Evolutionary conservation across 768 basidiomycete genomes (phyloP), one percentile per base, ranked within the genome.

Genomic region (Pisolithus sp.): DNA sequence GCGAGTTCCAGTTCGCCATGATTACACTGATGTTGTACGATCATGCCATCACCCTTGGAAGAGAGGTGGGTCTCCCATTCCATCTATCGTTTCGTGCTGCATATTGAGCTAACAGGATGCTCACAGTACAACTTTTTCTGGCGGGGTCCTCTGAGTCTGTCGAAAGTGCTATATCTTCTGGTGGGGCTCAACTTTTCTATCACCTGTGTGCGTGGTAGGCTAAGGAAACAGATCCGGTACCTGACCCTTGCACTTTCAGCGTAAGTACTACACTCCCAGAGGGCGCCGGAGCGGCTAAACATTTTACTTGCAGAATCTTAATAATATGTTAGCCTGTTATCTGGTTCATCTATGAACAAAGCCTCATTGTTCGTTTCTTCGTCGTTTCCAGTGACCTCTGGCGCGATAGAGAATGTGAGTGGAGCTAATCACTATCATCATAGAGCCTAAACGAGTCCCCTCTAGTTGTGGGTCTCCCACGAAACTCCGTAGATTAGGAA

Each of bases 101-200:
- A 30, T 7, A 45, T 15, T 21, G 15, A 9, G 31, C 15, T 24
- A 21, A 44, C 9, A 43, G 24, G n/a, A 42, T 49, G 21, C 4
- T 20, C 21, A n/a, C 37, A 56, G 55, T 48, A 50, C 28, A 21
- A 21, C 24, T 21, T 49, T 26, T 56, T 56, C 30, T 56, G 55
- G 55, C 42, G 26, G 10, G 34, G 44, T n/a, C 20, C 13, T 26
- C 34, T 37, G 34, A 46, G 47, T 46, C 12, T 45, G 20, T 54
- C 55, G 5, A 55, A 45, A 28, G 46, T 54, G 17, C 18, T 56
- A 7, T 56, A 56, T 46, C 53, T 56, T 15, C n/a, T 23, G 13
- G 55, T 56, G 39, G 42, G 45, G 10, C 18, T 34, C 8, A 13
- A 34, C 3, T 15, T 15, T 34, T 34, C 34, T 15, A 13, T 13